A percentile compares a stretch with the other conserved stretches of the same genome.
These are phyloP conservation scores for Chenopodium berlandieri DNA, from an alignment of 148 eudicot genomes.

Conservation along the genomic window DNA sequence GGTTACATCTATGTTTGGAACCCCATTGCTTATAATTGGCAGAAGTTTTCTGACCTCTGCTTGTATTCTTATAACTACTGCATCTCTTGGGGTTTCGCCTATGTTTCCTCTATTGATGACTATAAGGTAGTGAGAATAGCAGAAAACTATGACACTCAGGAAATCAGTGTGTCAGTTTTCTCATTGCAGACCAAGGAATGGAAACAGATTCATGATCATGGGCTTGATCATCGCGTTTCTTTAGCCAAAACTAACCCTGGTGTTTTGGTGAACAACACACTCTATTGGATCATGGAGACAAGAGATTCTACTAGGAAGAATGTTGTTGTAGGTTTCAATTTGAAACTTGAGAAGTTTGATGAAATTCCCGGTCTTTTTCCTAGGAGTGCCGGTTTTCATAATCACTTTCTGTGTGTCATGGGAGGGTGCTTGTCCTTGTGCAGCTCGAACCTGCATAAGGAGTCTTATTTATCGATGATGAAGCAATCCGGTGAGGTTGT, in stretches of 20 bases:
- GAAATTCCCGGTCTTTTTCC: conserved; percentile 16
- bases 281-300: conserved; percentile 28
- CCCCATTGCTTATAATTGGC: conserved; percentile 20
- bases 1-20: conserved; percentile 29
- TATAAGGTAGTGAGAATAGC: conserved; percentile 31
- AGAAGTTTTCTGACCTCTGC: conserved; percentile 10
- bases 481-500: conserved; percentile 16
- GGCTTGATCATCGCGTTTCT: conserved; percentile 15
- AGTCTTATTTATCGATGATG: conserved; percentile 22
- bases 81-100: conserved; percentile 29
- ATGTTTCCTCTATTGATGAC: conserved; percentile 24
- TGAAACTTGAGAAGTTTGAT: conserved; percentile 26
- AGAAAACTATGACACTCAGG: conserved; percentile 18
- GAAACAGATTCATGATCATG: conserved; percentile 22
- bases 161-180: conserved; percentile 15
- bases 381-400: conserved; percentile 7
- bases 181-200: conserved; percentile 23
- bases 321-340: conserved; percentile 24
- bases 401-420: conserved; percentile 28
- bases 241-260: conserved; percentile 24
- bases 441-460: conserved; percentile 14
- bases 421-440: conserved; percentile 27
- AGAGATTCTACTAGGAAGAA: background rate
- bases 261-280: conserved; percentile 21
- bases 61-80: background rate